phyloP scores from a whole-genome alignment of 768 basidiomycete genomes.

The Lyophyllum atratum region DNA sequence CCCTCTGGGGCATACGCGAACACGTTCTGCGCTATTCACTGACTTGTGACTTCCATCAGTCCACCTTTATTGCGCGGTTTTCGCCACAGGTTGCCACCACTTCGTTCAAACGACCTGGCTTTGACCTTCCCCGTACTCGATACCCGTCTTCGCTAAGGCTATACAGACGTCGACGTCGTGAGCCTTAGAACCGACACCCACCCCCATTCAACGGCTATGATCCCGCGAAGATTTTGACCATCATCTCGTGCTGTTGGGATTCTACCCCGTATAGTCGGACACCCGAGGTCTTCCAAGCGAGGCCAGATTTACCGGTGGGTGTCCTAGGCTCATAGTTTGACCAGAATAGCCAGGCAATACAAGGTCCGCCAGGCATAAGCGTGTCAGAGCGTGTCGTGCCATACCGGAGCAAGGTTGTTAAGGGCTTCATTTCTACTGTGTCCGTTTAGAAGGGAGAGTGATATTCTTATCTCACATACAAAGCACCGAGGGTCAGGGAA shows the following conservation, averaged over 20 bases:
- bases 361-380: too few species aligned
- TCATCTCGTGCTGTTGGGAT: neutral
- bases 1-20: too few species aligned
- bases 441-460: too few species aligned
- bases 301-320: neutral
- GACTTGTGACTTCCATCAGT: constrained; percentile 10
- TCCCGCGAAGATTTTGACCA: neutral
- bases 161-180: neutral
- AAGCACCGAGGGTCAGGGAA: too few species aligned
- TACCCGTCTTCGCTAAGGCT: neutral
- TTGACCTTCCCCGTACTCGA: neutral
- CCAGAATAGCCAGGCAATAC: too few species aligned
- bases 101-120: neutral
- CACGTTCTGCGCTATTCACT: neutral
- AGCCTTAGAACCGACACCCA: neutral
- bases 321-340: too few species aligned
- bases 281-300: neutral
- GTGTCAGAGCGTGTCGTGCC: too few species aligned
- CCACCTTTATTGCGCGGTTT: constrained; percentile 16
- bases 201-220: neutral
- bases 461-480: neutral
- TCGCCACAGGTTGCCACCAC: constrained; percentile 22
- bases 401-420: too few species aligned
- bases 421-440: too few species aligned
- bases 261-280: neutral